Base-by-base conservation (phyloP, 2,329 filamentous ascomycete genomes). In the Diaporthe australafricana region DNA sequence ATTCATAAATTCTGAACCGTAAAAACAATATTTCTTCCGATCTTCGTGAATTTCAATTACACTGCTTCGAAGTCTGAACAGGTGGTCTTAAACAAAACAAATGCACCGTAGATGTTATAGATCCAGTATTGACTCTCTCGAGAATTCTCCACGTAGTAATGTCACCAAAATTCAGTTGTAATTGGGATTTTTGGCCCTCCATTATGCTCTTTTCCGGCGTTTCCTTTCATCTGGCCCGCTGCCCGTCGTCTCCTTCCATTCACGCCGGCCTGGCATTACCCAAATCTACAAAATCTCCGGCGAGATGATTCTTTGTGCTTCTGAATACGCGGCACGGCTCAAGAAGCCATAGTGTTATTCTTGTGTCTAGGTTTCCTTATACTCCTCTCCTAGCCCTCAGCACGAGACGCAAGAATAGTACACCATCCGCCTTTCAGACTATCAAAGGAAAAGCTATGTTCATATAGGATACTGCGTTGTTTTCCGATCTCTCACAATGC, bases 161-260 rank as follows among this genome's bases (percentile, higher is more conserved):
- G n/a, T n/a, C n/a, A n/a, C n/a, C n/a, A n/a, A n/a, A n/a, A n/a
- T n/a, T n/a, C n/a, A n/a, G n/a, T n/a, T n/a, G n/a, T n/a, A n/a
- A n/a, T n/a, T n/a, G n/a, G n/a, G n/a, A n/a, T n/a, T n/a, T n/a
- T n/a, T n/a, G 14, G 5, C 40, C 35, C 35, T 57, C 32, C 12
- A 11, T 0, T 14, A 16, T 45, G 11, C 25, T 47, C 57, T 47
- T 62, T 62, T 62, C 57, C 57, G 57, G 57, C 40, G 25, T 11
- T 62, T 20, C 57, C 57, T 62, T 62, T 62, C 40, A 62, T 1
- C 47, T 40, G 40, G 57, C 40, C 40, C 40, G 17, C 40, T 22
- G 1, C 25, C 57, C 9, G 40, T 25, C 25, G n/a, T n/a, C n/a
- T 22, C 32, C 40, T 62, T 62, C 40, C 40, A 62, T 62, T 62